These are phyloP conservation scores for Acanthamoeba sp. DNA, from an alignment of 208 protist genomes.

Conservation along the genomic window DNA sequence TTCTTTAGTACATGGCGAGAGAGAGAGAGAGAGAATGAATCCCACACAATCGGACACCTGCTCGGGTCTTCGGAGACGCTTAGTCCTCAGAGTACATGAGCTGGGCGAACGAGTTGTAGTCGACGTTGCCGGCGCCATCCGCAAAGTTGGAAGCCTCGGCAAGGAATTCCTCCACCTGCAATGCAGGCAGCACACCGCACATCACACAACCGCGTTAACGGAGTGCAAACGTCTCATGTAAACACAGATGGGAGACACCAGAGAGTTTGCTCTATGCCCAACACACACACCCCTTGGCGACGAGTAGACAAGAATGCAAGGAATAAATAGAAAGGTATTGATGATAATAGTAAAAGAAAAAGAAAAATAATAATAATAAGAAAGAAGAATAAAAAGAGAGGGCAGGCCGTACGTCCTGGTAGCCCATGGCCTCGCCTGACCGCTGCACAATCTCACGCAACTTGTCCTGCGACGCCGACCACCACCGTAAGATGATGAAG, in stretches of 20 bases:
- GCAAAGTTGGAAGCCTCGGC: conserved; percentile 52
- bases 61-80: neutral
- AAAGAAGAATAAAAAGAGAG: neutral
- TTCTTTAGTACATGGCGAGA: too few relatives aligned
- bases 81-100: conserved; percentile 67
- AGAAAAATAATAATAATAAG: neutral
- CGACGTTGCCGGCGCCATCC: conserved; percentile 57
- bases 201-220: neutral
- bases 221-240: neutral
- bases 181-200: neutral
- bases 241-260: neutral
- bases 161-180: conserved; percentile 45
- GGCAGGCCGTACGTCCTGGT: conserved; percentile 36
- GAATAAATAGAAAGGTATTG: conserved; percentile 13
- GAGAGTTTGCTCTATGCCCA: too few relatives aligned
- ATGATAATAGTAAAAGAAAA: neutral
- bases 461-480: neutral
- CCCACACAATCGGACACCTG: neutral
- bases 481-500: neutral
- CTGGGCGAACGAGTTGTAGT: conserved; percentile 64
- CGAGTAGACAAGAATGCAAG: neutral
- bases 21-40: neutral
- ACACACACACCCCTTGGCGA: neutral
- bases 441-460: conserved; percentile 66
- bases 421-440: conserved; percentile 36